A percentile compares a stretch with the other conserved stretches of the same genome.
These are phyloP conservation scores for Aspergillus sclerotiicarbonarius DNA, from an alignment of 495 filamentous ascomycete genomes.

Conservation along the genomic window DNA sequence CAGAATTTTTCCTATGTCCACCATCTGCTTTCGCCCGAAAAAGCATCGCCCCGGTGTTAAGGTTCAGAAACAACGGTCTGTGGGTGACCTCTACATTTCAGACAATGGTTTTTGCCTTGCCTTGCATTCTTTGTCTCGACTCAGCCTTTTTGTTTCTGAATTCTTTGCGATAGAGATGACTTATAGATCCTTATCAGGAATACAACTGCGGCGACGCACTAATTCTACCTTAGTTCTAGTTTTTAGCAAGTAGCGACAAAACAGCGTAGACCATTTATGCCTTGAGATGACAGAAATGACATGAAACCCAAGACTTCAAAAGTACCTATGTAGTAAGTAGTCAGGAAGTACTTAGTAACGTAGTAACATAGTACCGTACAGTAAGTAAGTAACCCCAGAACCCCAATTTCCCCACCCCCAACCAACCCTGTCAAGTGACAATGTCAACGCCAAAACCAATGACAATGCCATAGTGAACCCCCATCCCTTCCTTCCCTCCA, in stretches of 20 bases:
- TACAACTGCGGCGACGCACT: background rate
- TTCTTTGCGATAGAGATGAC: background rate
- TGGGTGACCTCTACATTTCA: background rate
- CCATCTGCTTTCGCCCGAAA: conserved; percentile 1
- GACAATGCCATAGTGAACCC: too few relatives aligned
- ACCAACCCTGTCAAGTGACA: too few relatives aligned
- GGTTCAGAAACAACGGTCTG: background rate
- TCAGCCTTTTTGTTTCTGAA: background rate
- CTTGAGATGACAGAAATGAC: too few relatives aligned
- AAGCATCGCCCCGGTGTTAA: background rate
- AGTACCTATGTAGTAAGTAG: too few relatives aligned
- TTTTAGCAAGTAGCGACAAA: background rate
- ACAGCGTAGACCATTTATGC: too few relatives aligned
- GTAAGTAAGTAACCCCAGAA: too few relatives aligned
- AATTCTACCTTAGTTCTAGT: background rate
- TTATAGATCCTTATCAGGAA: background rate
- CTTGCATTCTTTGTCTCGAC: background rate
- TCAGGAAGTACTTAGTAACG: too few relatives aligned
- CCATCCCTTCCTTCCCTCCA: too few relatives aligned
- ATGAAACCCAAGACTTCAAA: too few relatives aligned
- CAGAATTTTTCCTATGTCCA: conserved; percentile 2
- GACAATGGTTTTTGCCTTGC: background rate
- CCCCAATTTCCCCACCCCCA: too few relatives aligned
- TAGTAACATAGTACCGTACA: too few relatives aligned
- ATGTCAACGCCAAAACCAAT: too few relatives aligned